Evolutionary conservation across 2,329 filamentous ascomycete genomes (phyloP).

Genomic region (Beauveria brongniartii): DNA sequence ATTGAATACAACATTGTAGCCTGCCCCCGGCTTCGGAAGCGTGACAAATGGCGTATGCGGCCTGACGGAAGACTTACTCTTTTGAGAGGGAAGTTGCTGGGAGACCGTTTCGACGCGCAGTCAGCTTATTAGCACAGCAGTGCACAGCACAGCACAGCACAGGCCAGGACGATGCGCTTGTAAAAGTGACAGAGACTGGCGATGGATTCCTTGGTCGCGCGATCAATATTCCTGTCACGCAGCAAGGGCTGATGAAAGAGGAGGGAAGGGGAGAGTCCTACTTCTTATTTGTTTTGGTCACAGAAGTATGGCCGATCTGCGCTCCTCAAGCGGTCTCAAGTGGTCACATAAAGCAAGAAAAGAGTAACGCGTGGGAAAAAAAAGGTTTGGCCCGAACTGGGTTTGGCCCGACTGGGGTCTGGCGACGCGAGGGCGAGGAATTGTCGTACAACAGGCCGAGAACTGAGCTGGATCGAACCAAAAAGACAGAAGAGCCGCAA

Average conservation of each 20-base stretch:
- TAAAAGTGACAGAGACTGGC: not conserved
- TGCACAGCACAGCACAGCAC: not conserved
- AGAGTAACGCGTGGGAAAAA: not conserved
- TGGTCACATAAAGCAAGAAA: not conserved
- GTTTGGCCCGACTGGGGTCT: not conserved
- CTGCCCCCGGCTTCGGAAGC: not conserved
- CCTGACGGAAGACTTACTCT: constrained; percentile 1
- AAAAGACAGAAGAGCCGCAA: not conserved
- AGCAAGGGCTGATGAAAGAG: too few relatives aligned
- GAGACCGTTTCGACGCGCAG: not conserved
- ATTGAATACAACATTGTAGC: not conserved
- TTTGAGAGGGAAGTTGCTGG: not conserved
- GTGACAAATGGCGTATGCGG: not conserved
- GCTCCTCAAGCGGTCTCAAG: too few relatives aligned
- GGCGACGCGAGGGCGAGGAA: not conserved
- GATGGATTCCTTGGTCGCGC: not conserved
- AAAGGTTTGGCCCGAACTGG: not conserved
- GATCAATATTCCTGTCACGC: too few relatives aligned
- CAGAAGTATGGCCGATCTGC: not conserved
- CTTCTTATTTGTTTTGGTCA: not conserved
- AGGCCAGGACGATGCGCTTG: not conserved
- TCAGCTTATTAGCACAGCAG: not conserved
- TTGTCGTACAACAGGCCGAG: too few relatives aligned
- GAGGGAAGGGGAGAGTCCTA: not conserved
- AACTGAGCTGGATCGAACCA: not conserved